A percentile compares a stretch with the other conserved stretches of the same genome.
Conservation (phyloP, 1,139 yeast species). For the Nakaseomyces sp. region DNA sequence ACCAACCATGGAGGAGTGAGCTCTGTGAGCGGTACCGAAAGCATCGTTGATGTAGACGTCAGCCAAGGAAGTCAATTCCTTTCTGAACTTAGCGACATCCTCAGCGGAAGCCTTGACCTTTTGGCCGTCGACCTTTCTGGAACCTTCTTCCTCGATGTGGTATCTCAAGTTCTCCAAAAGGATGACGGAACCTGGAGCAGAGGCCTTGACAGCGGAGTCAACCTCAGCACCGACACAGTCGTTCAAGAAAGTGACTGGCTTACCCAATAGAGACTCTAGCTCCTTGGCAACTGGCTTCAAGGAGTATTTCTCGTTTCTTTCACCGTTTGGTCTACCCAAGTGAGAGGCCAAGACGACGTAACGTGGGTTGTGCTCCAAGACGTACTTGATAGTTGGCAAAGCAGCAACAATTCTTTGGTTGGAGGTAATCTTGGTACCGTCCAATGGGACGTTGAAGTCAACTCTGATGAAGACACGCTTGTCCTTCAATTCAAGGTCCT, state of each 20-base stretch:
- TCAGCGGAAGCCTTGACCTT: constrained; percentile 84
- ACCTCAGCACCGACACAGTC: constrained; percentile 90
- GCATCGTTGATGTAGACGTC: constrained; percentile 97
- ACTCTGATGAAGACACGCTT: constrained; percentile 95
- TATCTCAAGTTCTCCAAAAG: constrained; percentile 90
- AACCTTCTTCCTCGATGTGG: constrained; percentile 96
- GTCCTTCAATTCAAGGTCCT: constrained; percentile 74
- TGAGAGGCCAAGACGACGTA: constrained; percentile 88
- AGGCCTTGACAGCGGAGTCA: constrained; percentile 62
- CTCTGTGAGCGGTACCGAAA: constrained; percentile 98
- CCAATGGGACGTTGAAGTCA: constrained; percentile 95
- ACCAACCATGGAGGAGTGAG: constrained; percentile 98
- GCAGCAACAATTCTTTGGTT: constrained; percentile 98
- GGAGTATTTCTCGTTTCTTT: constrained; percentile 71
- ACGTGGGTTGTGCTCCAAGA: constrained; percentile 81
- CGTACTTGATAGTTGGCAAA: constrained; percentile 90
- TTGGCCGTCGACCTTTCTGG: constrained; percentile 78
- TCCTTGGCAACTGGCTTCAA: constrained; percentile 87
- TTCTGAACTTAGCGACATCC: constrained; percentile 76
- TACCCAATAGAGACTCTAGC: constrained; percentile 61
- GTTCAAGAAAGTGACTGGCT: constrained; percentile 63
- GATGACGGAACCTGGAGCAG: constrained; percentile 56
- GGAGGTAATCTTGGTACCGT: constrained; percentile 92
- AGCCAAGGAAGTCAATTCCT: constrained; percentile 77
- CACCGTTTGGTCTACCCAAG: constrained; percentile 97